phyloP scores from a whole-genome alignment of 139 green algal genomes.

The Tetradesmus obliquus region DNA sequence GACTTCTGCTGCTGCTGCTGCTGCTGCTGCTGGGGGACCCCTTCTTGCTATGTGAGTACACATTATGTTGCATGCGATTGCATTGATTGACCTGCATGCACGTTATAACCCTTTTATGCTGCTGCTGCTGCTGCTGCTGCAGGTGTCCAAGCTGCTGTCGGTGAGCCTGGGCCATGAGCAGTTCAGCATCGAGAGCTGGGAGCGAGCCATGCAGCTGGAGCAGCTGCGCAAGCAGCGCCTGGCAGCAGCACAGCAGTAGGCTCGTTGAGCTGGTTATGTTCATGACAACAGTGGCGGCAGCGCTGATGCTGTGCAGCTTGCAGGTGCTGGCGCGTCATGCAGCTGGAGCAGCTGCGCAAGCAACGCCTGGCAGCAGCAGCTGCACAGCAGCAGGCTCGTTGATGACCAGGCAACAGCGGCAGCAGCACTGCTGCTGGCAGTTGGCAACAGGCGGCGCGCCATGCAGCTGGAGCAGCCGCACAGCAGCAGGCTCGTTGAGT shows the following conservation, averaged over 20 bases:
- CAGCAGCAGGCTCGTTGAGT: neutral
- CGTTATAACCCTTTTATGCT: neutral
- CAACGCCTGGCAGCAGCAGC: neutral
- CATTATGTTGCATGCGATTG: too few relatives aligned
- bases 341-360: neutral
- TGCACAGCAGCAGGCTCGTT: neutral
- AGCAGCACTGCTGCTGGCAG: neutral
- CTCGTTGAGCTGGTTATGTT: neutral
- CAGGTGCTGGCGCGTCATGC: neutral
- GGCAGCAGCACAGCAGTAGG: neutral
- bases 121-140: neutral
- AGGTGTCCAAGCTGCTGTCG: slow-evolving; percentile 58
- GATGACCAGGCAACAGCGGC: neutral
- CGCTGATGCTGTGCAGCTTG: neutral
- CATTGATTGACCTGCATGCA: too few relatives aligned
- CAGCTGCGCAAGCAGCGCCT: slow-evolving; percentile 15
- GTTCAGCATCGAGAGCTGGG: slow-evolving; percentile 35
- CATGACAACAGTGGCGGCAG: neutral
- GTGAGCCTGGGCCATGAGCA: slow-evolving; percentile 21
- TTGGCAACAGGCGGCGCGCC: neutral
- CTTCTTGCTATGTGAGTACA: too few relatives aligned
- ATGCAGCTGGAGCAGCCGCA: neutral
- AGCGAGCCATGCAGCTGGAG: slow-evolving; percentile 37
- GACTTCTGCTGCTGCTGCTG: neutral
- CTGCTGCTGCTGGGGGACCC: too few relatives aligned